These are phyloP conservation scores for Clitopilus hobsonii DNA, from an alignment of 768 basidiomycete species.

Conservation along the genomic window DNA sequence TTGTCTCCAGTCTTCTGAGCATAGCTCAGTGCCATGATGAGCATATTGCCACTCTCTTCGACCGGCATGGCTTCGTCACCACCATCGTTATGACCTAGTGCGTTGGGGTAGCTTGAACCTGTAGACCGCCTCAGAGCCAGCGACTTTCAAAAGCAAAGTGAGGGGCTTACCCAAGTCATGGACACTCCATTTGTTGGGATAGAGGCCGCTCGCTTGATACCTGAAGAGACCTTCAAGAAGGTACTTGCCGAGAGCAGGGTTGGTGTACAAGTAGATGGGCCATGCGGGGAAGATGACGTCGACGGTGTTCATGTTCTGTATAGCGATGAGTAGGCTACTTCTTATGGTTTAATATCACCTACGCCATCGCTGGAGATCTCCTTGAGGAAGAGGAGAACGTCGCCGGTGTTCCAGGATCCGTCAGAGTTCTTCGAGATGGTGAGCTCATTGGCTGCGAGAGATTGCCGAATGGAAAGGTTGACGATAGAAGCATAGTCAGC, in stretches of 20 bases:
- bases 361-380: conserved; percentile 62
- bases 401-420: conserved; percentile 45
- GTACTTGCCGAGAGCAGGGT: conserved; percentile 50
- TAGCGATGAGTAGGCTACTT: conserved; percentile 1
- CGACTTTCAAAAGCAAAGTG: neutral
- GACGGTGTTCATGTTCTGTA: conserved; percentile 44
- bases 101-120: conserved; percentile 39
- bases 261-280: conserved; percentile 50
- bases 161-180: conserved; percentile 52
- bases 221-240: conserved; percentile 57
- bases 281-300: conserved; percentile 52
- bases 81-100: conserved; percentile 41
- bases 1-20: conserved; percentile 47
- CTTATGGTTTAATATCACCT: conserved; percentile 13
- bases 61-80: conserved; percentile 53
- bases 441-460: conserved; percentile 48
- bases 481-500: conserved; percentile 45
- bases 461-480: conserved; percentile 49
- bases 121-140: neutral
- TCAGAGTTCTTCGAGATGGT: conserved; percentile 43
- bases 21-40: conserved; percentile 66
- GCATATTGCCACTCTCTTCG: conserved; percentile 70
- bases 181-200: conserved; percentile 60
- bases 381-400: conserved; percentile 55
- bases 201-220: conserved; percentile 63